Evolutionary conservation across 148 eudicot genomes (phyloP).

Genomic region (Spergularia bocconei): DNA sequence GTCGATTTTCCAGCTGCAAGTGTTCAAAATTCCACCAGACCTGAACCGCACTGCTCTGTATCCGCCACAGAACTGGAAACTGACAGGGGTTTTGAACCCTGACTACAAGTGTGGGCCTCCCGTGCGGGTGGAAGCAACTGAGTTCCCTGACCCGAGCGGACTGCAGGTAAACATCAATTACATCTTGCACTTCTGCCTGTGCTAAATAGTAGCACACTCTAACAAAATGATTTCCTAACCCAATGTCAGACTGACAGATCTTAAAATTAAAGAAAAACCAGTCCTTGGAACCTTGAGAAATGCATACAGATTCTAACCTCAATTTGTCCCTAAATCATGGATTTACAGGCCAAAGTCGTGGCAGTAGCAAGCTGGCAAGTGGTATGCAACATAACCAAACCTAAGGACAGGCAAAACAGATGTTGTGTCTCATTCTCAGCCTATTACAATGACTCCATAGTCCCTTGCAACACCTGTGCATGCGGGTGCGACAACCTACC

Average conservation of each 20-base stretch:
- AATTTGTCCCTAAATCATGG: not conserved
- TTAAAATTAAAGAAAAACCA: too few relatives aligned
- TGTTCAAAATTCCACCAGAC: constrained; percentile 80
- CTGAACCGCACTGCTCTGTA: constrained; percentile 61
- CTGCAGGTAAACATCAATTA: constrained; percentile 25
- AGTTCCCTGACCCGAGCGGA: constrained; percentile 74
- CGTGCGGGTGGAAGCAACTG: constrained; percentile 47
- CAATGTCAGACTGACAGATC: not conserved
- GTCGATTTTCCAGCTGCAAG: constrained; percentile 75
- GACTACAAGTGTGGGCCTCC: constrained; percentile 71
- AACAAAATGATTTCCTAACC: not conserved
- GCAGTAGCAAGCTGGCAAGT: constrained; percentile 88
- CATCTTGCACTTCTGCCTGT: not conserved
- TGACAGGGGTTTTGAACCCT: constrained; percentile 63
- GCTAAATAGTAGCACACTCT: not conserved
- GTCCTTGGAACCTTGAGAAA: not conserved
- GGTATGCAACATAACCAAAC: constrained; percentile 70
- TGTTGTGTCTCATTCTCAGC: constrained; percentile 84
- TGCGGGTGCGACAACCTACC: constrained; percentile 50
- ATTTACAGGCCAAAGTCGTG: constrained; percentile 26
- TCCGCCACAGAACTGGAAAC: constrained; percentile 87
- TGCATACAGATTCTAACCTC: not conserved
- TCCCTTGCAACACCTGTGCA: constrained; percentile 68
- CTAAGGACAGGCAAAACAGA: constrained; percentile 44
- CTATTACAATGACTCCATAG: constrained; percentile 51